Evolutionary conservation across 306 rosid species (phyloP).

Genomic region (Elaeagnus macrophylla): DNA sequence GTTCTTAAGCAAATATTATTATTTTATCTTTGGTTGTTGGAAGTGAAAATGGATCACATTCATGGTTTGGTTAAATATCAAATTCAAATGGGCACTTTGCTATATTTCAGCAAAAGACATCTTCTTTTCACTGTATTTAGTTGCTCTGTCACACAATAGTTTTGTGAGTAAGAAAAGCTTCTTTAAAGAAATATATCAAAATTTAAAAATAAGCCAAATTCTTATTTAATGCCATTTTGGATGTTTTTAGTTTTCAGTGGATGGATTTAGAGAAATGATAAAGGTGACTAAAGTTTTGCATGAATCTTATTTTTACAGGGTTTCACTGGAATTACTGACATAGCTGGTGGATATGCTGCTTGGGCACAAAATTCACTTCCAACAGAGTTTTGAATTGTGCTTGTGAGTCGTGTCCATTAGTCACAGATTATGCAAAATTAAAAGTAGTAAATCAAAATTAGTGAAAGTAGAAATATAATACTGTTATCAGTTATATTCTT

Average conservation of each 20-base stretch:
- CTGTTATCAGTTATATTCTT: too few species aligned
- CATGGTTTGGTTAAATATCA: slow-evolving; percentile 21
- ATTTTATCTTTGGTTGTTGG: slow-evolving; percentile 11
- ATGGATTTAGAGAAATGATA: slow-evolving; percentile 5
- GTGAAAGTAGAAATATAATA: too few species aligned
- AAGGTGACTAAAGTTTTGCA: slow-evolving; percentile 2
- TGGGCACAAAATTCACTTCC: slow-evolving; percentile 78
- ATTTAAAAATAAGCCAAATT: too few species aligned
- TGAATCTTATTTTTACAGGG: slow-evolving; percentile 36
- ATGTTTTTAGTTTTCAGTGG: background rate
- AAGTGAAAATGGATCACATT: slow-evolving; percentile 4
- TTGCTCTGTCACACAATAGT: too few species aligned
- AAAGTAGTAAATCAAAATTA: too few species aligned
- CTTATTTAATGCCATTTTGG: background rate
- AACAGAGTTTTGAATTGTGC: slow-evolving; percentile 34
- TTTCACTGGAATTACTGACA: slow-evolving; percentile 60
- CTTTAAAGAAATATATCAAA: too few species aligned
- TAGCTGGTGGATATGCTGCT: slow-evolving; percentile 85
- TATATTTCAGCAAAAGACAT: background rate
- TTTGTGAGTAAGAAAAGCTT: too few species aligned
- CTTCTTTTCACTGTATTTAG: background rate
- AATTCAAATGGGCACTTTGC: slow-evolving; percentile 1
- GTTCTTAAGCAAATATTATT: slow-evolving; percentile 4
- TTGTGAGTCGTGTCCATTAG: background rate
- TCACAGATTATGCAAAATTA: background rate